Evolutionary conservation across 176 grass and related monocot species (phyloP).

Genomic region (Zoysia pacifica): DNA sequence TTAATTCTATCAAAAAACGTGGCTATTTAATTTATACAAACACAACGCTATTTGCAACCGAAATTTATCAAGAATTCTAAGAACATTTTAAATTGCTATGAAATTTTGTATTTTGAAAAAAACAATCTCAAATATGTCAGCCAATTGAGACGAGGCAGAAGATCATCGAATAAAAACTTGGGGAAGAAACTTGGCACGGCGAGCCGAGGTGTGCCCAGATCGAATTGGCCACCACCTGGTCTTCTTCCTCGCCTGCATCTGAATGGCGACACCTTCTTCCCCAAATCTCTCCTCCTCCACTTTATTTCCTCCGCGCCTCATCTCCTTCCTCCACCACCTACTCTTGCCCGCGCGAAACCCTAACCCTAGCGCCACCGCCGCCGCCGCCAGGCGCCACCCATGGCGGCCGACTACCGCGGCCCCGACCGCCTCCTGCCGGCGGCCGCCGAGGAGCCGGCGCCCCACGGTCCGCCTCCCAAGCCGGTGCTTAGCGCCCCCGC

Average conservation of each 20-base stretch:
- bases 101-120: not conserved
- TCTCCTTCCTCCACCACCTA: not conserved
- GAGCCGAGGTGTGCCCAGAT: constrained; percentile 31
- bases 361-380: constrained; percentile 32
- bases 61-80: too few relatives aligned
- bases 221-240: constrained; percentile 48
- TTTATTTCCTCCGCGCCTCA: constrained; percentile 40
- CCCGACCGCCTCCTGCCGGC: constrained; percentile 51
- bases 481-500: constrained; percentile 37
- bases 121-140: not conserved
- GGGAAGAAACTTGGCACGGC: constrained; percentile 28
- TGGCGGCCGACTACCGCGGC: constrained; percentile 69
- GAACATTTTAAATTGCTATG: too few relatives aligned
- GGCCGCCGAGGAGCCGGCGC: constrained; percentile 38
- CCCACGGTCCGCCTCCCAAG: constrained; percentile 33
- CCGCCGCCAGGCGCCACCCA: constrained; percentile 28
- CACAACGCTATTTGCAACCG: too few relatives aligned
- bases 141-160: not conserved
- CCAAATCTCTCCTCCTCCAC: constrained; percentile 49
- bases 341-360: constrained; percentile 34
- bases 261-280: constrained; percentile 50
- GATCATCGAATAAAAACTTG: constrained; percentile 1
- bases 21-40: too few relatives aligned
- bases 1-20: too few relatives aligned
- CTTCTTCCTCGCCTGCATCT: constrained; percentile 31